Base-by-base conservation (phyloP, 2,329 filamentous ascomycete genomes). In the Coniella vitis region DNA sequence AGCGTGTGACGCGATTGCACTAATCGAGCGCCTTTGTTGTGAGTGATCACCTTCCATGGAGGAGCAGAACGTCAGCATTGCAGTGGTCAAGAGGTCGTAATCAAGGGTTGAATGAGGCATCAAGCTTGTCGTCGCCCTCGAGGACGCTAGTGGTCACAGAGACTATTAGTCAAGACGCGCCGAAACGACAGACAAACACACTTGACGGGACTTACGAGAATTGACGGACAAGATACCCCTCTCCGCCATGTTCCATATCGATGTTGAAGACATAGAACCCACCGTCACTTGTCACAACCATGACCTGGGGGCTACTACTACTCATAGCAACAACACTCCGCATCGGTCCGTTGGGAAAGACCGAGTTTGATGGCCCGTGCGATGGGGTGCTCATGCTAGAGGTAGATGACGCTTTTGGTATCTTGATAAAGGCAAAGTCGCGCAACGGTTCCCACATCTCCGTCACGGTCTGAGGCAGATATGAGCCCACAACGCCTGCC, bases 291-390 rank as follows among this genome's bases (percentile, higher is more conserved):
- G 93, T 98, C 13, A 96, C 90, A 0, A 97, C 88, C 90, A 98
- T 97, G 42, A 98, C 87, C 60, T 97, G 90, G 1, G 93, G 93
- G 21, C 87, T 90, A 63, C 84, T 95, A 61, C 85, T 93, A 63
- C 88, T 95, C 84, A 98, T 94, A 8, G 93, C 91, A 38, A 98
- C 93, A n/a, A 98, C 91, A 56, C 89, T 95, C 56, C 87, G 77
- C 36, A 95, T 67, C 0, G 87, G 0, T 75, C 72, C n/a, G 61
- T 61, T 32, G 55, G 59, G 13, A 52, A 58, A 41, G 20, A 38
- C 46, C 7, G 38, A 31, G 20, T 32, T 51, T 9, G 53, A 51
- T 31, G 56, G 49, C 10, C 60, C 58, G 14, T 56, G 60, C 20
- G 52, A 57, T 2, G 55, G 41, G n/a, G 52, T 48, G 12, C 53